Evolutionary conservation across 345 rosid species (phyloP).

Genomic region (Eucalyptus sp.): DNA sequence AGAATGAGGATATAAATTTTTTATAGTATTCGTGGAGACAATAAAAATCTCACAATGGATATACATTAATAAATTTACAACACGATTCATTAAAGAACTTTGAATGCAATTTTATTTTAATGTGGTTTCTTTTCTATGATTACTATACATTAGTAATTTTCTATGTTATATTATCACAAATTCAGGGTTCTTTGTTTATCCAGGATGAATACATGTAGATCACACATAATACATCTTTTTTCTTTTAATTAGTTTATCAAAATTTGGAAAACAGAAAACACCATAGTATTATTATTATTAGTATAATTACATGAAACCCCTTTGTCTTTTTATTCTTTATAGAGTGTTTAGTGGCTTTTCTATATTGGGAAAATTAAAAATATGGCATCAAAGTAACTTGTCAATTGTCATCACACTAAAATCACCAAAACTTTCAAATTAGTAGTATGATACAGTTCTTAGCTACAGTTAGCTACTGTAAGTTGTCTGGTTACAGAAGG

Average conservation of each 20-base stretch:
- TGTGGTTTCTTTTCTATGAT: not conserved
- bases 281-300: not conserved
- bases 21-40: not conserved
- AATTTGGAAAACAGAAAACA: not conserved
- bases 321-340: not conserved
- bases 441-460: not conserved
- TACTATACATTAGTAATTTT: not conserved
- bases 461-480: not conserved
- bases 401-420: not conserved
- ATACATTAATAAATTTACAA: not conserved
- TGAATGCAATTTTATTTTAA: not conserved
- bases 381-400: not conserved
- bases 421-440: not conserved
- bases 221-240: not conserved
- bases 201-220: not conserved
- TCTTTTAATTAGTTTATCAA: not conserved
- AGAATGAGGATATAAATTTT: not conserved
- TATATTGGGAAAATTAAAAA: not conserved
- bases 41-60: not conserved
- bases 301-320: not conserved
- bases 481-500: not conserved
- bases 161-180: not conserved
- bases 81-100: not conserved
- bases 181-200: not conserved
- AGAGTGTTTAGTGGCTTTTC: not conserved